Percentiles rank a stretch among this genome's conserved stretches.
Evolutionary conservation across 768 basidiomycete species (phyloP).

Genomic region (Russula griseocarnosa): DNA sequence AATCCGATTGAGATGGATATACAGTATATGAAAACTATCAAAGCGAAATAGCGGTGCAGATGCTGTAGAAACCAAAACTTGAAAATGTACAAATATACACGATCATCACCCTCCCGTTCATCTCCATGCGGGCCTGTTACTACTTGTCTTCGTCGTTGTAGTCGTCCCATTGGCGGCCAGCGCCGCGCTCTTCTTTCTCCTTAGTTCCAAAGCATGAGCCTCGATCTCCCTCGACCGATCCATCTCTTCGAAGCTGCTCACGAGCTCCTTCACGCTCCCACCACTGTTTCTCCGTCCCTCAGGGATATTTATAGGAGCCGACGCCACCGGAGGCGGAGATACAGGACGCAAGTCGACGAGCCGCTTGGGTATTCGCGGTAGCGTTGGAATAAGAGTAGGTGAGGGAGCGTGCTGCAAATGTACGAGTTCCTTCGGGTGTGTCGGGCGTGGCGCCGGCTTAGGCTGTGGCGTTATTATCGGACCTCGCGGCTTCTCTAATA

Average conservation of each 20-base stretch:
- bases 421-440: conserved; percentile 63
- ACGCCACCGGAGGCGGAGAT: conserved; percentile 33
- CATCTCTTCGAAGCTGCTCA: conserved; percentile 55
- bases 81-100: neutral
- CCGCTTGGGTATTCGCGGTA: conserved; percentile 41
- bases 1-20: neutral
- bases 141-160: neutral
- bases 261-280: conserved; percentile 69
- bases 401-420: conserved; percentile 52
- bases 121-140: conserved; percentile 30
- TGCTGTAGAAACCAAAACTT: neutral
- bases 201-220: conserved; percentile 34
- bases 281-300: conserved; percentile 58
- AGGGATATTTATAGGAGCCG: conserved; percentile 30
- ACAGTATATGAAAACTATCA: conserved; percentile 4
- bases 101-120: neutral
- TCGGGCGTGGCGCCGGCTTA: conserved; percentile 42
- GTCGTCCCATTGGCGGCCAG: conserved; percentile 27
- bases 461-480: conserved; percentile 59
- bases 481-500: conserved; percentile 47
- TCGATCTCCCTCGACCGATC: conserved; percentile 35
- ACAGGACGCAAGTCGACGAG: conserved; percentile 58
- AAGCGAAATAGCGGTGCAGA: neutral
- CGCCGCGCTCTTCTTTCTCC: conserved; percentile 38
- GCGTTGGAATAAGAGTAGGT: conserved; percentile 44